Base-by-base conservation (phyloP, 208 protist genomes). In the Trypanosoma lewisi region DNA sequence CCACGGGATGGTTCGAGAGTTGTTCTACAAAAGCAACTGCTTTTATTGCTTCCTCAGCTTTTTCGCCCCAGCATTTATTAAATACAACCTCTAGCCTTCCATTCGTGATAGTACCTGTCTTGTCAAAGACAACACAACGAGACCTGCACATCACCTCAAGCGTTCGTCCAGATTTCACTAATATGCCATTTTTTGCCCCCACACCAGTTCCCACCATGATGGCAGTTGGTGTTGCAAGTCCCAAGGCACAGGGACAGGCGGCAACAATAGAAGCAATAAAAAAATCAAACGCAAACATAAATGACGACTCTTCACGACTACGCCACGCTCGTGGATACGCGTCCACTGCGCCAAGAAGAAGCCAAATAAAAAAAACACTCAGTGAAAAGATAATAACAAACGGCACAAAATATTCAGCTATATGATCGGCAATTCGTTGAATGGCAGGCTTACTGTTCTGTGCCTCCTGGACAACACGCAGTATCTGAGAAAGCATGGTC, bases 181-280 rank as follows among this genome's bases (percentile, higher is more conserved):
- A 73, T 28, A 99, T 80, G 8, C 96, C 96, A 42, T 80, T 72
- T 33, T 63, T 67, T 1, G 93, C 93, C 4, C 89, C 98, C 19
- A 98, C 87, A 41, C 97, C 97, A 8, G 96, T 98, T 34, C 93
- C 96, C 2, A 98, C 97, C 95, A 99, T 98, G 41, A 98, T 90
- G 7, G 95, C 97, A 1, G 98, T 99, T 0, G 98, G 98, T 28
- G 96, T 98, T 0, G 97, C 97, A 8, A 99, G 81, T 16, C 97
- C 97, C 16, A 99, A 68, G 27, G 98, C 91, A 70, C 98, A 99
- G n/a, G 98, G 98, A 70, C 98, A 99, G 17, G 97, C 95, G 5
- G 98, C 92, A 0, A 99, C 96, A 47, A 99, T 64, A 2, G 97
- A 96, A 2, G 96, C 70, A 44, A 98, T 97, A 44, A 89, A 93